phyloP scores from a whole-genome alignment of 164 flowering plant genomes.

The Pachysandra terminalis region DNA sequence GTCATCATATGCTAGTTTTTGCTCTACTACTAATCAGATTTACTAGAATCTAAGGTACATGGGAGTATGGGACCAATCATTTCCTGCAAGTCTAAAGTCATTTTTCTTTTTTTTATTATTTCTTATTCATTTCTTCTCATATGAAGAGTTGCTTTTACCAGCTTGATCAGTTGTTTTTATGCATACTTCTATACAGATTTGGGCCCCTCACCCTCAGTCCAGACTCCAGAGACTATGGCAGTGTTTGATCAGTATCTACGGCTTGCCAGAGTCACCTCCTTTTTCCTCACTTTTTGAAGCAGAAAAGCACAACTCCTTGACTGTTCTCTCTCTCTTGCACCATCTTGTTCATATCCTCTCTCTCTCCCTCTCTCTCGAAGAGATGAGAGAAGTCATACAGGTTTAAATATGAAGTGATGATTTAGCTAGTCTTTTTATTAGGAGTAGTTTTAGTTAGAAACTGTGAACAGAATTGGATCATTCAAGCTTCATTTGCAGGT shows the following conservation, averaged over 20 bases:
- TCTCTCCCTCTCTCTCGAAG: constrained; percentile 2
- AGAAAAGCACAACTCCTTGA: constrained; percentile 20
- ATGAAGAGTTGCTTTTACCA: constrained; percentile 39
- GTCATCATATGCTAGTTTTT: not conserved
- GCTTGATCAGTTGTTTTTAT: constrained; percentile 51
- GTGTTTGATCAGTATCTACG: constrained; percentile 27
- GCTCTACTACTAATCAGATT: not conserved
- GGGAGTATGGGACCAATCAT: not conserved
- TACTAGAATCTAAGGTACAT: not conserved
- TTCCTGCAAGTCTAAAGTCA: constrained; percentile 2
- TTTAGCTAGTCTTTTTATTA: not conserved
- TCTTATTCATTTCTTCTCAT: not conserved
- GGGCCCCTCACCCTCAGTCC: constrained; percentile 34
- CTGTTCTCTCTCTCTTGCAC: constrained; percentile 44
- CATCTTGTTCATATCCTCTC: constrained; percentile 10
- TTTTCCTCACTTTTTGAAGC: constrained; percentile 24
- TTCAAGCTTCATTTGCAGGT: not conserved
- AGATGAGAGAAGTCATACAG: not conserved
- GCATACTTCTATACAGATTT: constrained; percentile 44
- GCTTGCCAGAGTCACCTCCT: constrained; percentile 6
- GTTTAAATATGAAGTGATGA: constrained; percentile 14
- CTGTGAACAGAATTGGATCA: not conserved
- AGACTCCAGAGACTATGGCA: constrained; percentile 20
- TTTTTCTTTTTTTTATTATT: too few relatives aligned
- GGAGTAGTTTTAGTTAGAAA: not conserved